Base-by-base conservation (phyloP, 192 early-diverging fungal genomes). In the Rhizophagus clarus region DNA sequence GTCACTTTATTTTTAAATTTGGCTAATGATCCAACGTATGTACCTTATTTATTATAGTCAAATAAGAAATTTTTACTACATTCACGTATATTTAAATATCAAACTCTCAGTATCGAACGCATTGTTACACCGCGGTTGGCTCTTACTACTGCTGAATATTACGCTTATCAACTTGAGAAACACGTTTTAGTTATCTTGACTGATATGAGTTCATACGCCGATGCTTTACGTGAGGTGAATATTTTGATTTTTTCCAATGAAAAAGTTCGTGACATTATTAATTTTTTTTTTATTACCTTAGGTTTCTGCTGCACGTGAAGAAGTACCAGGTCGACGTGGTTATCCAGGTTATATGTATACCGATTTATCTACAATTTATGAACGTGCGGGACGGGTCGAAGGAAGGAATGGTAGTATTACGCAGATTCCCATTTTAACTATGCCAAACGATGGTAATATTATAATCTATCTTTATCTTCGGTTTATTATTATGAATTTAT, bases 331-430 rank as follows among this genome's bases (percentile, higher is more conserved):
- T 84, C 95, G 98, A 84, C 95, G 97, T 85, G 98, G 98, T 81
- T 99, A 99, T 88, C 98, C 98, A 22, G 98, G 98, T 88, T 99
- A 99, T 84, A 99, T 99, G 98, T 99, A 99, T 89, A 99, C 98
- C 11, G 98, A 99, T 92, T 91, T 99, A 88, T 97, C 98, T 29
- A 99, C 97, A 75, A 99, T 99, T 82, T 99, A 99, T 83, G 98
- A 99, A 88, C 93, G 98, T 83, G 98, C 97, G 20, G 98, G 98
- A 63, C 95, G 98, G 81, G 98, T 99, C 20, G 93, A 93, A 71
- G 98, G 98, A 73, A 89, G 98, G 74, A 98, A 97, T 86, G 98
- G 98, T 70, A 96, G 95, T 49, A 99, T 99, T 77, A 99, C 98
- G 28, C 98, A 99, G 86, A 98, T 99, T 76, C 98, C 98, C n/a